These are phyloP conservation scores for Halophytophthora polymorphica DNA, from an alignment of 352 stramenopile genomes.

Conservation along the genomic window DNA sequence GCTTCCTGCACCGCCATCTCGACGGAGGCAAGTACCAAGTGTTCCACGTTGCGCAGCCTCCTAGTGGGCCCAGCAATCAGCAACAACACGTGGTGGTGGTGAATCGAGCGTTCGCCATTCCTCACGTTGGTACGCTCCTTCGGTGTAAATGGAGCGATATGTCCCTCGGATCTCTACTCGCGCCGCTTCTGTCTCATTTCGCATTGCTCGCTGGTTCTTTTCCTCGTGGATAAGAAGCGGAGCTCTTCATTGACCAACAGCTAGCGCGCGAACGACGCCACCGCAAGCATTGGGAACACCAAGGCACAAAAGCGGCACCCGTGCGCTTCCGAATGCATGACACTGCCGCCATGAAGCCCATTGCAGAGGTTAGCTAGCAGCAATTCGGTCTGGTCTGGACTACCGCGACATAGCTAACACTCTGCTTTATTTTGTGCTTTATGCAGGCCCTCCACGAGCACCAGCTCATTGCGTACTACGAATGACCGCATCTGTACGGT, in stretches of 20 bases:
- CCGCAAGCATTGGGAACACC: constrained; percentile 11
- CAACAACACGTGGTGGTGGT: constrained; percentile 47
- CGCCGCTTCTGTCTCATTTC: constrained; percentile 2
- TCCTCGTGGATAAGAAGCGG: constrained; percentile 32
- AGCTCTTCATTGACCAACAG: constrained; percentile 47
- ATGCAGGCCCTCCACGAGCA: constrained; percentile 29
- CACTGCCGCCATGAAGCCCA: constrained; percentile 27
- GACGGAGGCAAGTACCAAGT: constrained; percentile 47
- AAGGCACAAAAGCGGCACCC: neutral
- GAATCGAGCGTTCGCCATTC: constrained; percentile 44
- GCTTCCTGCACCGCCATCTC: constrained; percentile 40
- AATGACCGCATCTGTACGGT: constrained; percentile 23
- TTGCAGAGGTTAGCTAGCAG: constrained; percentile 31
- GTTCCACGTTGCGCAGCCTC: constrained; percentile 27
- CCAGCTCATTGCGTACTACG: constrained; percentile 27
- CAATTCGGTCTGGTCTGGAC: neutral
- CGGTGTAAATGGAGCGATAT: constrained; percentile 4
- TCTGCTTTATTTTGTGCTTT: neutral
- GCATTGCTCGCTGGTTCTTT: neutral
- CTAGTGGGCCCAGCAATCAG: constrained; percentile 11
- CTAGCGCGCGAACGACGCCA: constrained; percentile 21
- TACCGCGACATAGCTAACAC: neutral
- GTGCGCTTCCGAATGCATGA: constrained; percentile 46
- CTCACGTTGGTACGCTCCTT: constrained; percentile 44
- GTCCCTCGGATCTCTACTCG: too few relatives aligned